Evolutionary conservation across 129 eudicot genomes (phyloP).

Genomic region (Helichrysum umbraculigerum): DNA sequence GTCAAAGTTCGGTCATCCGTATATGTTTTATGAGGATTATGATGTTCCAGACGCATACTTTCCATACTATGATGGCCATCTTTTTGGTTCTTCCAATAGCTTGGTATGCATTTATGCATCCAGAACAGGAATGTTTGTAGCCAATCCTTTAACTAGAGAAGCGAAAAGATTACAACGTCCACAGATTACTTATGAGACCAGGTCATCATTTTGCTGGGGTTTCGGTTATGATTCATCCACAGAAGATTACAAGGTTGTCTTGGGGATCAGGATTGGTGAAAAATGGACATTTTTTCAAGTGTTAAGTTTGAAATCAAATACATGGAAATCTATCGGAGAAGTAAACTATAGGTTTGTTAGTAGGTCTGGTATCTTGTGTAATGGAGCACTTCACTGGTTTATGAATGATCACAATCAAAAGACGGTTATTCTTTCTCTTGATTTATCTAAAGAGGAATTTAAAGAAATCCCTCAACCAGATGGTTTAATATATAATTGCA

Average conservation of each 20-base stretch:
- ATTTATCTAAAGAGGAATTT: constrained; percentile 15
- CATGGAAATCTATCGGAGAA: background rate
- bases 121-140: background rate
- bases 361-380: background rate
- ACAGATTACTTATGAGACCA: background rate
- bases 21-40: no score
- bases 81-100: constrained; percentile 18
- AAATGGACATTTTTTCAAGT: background rate
- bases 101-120: constrained; percentile 7
- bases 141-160: constrained; percentile 8
- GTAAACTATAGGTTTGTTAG: background rate
- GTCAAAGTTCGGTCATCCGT: background rate
- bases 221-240: constrained; percentile 9
- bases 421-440: constrained; percentile 1
- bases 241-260: constrained; percentile 6
- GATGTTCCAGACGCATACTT: no score
- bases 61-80: background rate
- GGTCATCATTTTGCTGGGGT: constrained; percentile 4
- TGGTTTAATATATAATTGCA: background rate
- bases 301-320: background rate
- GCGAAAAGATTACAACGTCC: background rate
- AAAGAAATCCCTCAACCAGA: constrained; percentile 10
- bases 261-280: background rate
- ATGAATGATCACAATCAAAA: background rate
- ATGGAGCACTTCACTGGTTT: constrained; percentile 8